Percentiles rank a stretch among this genome's conserved stretches.
Conservation (phyloP, 164 flowering plant species). For the Brasenia schreberi region DNA sequence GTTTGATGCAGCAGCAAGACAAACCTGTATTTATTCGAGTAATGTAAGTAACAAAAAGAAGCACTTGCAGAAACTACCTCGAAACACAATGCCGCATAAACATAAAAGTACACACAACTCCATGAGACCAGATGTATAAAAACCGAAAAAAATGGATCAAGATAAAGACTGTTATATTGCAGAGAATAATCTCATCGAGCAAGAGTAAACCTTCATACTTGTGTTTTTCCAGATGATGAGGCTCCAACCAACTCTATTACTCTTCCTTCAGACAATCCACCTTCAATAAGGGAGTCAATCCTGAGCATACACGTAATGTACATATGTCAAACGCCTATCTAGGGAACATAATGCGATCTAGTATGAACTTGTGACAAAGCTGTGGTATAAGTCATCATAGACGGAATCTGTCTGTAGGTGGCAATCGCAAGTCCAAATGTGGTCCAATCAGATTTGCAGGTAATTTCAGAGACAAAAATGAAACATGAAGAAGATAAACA, state of each 20-base stretch:
- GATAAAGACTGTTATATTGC: not conserved
- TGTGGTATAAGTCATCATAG: no score
- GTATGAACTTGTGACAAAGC: no score
- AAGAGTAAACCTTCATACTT: conserved; percentile 24
- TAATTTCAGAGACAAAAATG: not conserved
- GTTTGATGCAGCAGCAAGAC: conserved; percentile 53
- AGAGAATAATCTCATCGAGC: not conserved
- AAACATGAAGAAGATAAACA: no score
- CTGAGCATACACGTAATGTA: conserved; percentile 11
- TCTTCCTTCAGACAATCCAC: conserved; percentile 27
- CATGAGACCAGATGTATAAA: not conserved
- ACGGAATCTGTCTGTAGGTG: no score
- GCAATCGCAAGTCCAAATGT: no score
- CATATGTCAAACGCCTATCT: not conserved
- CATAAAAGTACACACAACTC: not conserved
- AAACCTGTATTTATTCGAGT: conserved; percentile 30
- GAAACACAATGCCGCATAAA: not conserved
- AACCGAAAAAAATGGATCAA: not conserved
- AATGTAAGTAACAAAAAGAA: not conserved
- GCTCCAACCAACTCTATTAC: conserved; percentile 77
- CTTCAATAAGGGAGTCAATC: conserved; percentile 30
- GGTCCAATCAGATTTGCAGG: not conserved
- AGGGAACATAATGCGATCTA: not conserved
- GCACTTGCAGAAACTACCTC: not conserved
- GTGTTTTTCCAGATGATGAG: conserved; percentile 86